These are phyloP conservation scores for Entomortierella parvispora DNA, from an alignment of 192 early-diverging fungal species.

Conservation along the genomic window DNA sequence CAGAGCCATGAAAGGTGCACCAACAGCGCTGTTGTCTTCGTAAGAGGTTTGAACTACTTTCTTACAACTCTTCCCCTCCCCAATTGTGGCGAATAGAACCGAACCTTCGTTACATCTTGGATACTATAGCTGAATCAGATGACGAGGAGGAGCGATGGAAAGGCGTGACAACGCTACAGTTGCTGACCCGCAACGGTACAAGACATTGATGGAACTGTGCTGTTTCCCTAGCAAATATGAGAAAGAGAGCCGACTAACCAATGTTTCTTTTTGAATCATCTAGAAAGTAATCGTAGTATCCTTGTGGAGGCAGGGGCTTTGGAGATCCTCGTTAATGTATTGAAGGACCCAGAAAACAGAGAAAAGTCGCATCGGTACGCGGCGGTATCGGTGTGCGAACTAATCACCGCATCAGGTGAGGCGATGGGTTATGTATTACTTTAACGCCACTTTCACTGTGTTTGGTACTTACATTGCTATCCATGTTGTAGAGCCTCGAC, in stretches of 20 bases:
- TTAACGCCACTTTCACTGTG: no score
- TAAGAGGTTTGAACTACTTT: background rate
- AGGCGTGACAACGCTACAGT: slow-evolving; percentile 73
- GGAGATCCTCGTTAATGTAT: slow-evolving; percentile 63
- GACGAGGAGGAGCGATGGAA: slow-evolving; percentile 60
- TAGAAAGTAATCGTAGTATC: slow-evolving; percentile 67
- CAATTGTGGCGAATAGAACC: slow-evolving; percentile 62
- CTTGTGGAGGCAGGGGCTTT: slow-evolving; percentile 71
- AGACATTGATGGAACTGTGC: no score
- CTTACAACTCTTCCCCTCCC: no score
- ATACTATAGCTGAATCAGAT: slow-evolving; percentile 58
- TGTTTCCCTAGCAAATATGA: background rate
- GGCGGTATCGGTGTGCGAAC: slow-evolving; percentile 74
- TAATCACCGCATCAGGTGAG: slow-evolving; percentile 70
- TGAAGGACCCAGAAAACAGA: slow-evolving; percentile 59
- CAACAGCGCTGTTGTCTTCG: background rate
- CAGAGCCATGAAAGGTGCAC: slow-evolving; percentile 74
- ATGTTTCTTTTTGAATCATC: background rate
- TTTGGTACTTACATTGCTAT: no score
- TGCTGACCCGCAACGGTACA: slow-evolving; percentile 71
- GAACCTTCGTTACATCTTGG: slow-evolving; percentile 66
- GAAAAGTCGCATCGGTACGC: slow-evolving; percentile 71
- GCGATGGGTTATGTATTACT: background rate
- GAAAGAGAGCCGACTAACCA: background rate
- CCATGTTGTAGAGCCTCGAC: slow-evolving; percentile 62